Evolutionary conservation across 139 green algal genomes (phyloP), one percentile per base, ranked within the genome.

Genomic region (Pleodorina starrii): DNA sequence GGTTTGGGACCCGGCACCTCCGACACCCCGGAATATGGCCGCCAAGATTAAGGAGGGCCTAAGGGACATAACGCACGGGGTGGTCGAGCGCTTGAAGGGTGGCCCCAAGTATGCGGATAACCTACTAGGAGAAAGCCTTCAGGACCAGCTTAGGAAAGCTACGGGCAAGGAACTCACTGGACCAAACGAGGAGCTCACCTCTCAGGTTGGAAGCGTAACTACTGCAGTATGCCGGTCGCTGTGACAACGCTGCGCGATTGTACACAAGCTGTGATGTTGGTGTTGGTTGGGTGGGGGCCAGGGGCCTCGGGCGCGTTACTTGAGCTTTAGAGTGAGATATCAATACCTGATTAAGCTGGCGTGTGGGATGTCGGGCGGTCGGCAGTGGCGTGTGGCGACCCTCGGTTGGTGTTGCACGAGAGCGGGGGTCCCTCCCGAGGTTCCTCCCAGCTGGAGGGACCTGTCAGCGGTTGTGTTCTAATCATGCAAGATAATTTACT

Each of bases 41-140:
- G 42, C 81, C 11, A 88, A 88, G 35, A 88, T 89, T 48, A 89
- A 89, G 17, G 80, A 90, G 57, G 87, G 85, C 0, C 35, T 91
- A 1, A 84, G 85, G 29, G 83, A 91, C 42, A 66, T 92, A 19
- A 87, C 43, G 4, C 43, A 88, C 17, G 88, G 85, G 23, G 36
- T 93, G 10, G 54, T 76, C 17, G 83, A 86, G 2, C 69, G 78
- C 1, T 38, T 72, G 3, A 82, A 51, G 19, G 35, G 25, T 42
- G 72, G 46, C 17, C 84, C 84, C 12, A 91, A 93, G 36, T 93
- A 93, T 71, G 86, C 90, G 14, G 57, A 88, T 23, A 93, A 90
- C 73, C 54, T 94, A 19, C 75, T 94, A 35, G 88, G 89, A 0
- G 89, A 92, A 23, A 86, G 29, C 42, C 82, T 94, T 1, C 43